Evolutionary conservation across 2,329 filamentous ascomycete genomes (phyloP).

Genomic region (Setomelanomma holmii): DNA sequence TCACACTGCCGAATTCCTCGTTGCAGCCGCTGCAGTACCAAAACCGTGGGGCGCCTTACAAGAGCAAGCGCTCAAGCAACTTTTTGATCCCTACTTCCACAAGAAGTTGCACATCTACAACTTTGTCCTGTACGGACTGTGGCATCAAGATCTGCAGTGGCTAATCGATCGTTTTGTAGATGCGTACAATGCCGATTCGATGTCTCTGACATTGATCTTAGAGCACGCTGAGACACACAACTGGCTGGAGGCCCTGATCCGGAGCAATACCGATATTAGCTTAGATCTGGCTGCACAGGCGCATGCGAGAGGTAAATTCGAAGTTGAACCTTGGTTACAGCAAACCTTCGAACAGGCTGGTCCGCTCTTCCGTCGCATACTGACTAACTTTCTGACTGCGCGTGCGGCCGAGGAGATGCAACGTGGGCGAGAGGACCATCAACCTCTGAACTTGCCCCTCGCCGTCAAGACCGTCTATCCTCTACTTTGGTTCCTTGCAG

Average conservation of each 20-base stretch:
- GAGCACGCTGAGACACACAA: constrained; percentile 81
- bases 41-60: constrained; percentile 80
- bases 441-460: constrained; percentile 74
- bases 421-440: constrained; percentile 73
- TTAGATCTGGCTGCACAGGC: constrained; percentile 86
- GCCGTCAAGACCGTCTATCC: constrained; percentile 85
- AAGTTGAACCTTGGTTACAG: constrained; percentile 81
- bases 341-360: constrained; percentile 70
- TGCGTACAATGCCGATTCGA: constrained; percentile 73
- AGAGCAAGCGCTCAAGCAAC: constrained; percentile 74
- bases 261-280: constrained; percentile 81
- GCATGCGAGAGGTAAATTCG: constrained; percentile 79
- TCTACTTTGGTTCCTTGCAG: constrained; percentile 76
- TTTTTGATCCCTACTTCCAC: constrained; percentile 83
- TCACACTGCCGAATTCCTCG: constrained; percentile 79
- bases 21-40: constrained; percentile 77
- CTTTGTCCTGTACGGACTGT: constrained; percentile 89
- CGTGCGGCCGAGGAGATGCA: constrained; percentile 83
- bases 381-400: constrained; percentile 82
- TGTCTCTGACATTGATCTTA: constrained; percentile 72
- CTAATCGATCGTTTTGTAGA: constrained; percentile 81
- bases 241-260: constrained; percentile 84
- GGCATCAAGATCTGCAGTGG: constrained; percentile 90
- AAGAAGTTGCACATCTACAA: constrained; percentile 80
- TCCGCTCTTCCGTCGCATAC: constrained; percentile 71